Evolutionary conservation across 1,284 basidiomycete genomes (phyloP), one percentile per base, ranked within the genome.

Genomic region (Psilocybe mexicana): DNA sequence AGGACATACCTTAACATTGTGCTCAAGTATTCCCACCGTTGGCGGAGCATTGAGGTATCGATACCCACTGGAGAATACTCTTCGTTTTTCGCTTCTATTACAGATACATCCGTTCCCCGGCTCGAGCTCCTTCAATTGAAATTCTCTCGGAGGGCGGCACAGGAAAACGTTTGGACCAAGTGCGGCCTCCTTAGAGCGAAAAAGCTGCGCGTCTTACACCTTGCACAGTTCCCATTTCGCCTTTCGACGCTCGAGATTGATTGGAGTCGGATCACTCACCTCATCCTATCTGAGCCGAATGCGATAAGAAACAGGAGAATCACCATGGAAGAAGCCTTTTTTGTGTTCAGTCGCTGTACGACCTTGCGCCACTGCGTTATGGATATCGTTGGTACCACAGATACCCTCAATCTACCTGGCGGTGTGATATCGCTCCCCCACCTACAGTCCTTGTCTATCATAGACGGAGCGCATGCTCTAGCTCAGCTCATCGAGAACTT

Each of bases 91-190:
- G 28, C 58, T 8, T 36, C 48, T 2, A 47, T 59, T 6, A 40
- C 43, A 4, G 26, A 52, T 1, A 38, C n/a, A 0, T 24, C n/a
- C 3, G 43, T 62, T 6, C 61, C 61, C 0, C 30, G 43, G 18
- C 61, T 62, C 4, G 52, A 53, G n/a, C 43, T 42, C n/a, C 49
- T 62, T 7, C 45, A 54, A 10, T 51, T 61, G n/a, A 59, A 43
- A 30, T 61, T 61, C 38, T 43, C 51, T 24, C 26, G 46, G 1
- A 30, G 54, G 5, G 4, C 30, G 2, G 12, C 45, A 3, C 52
- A 55, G 4, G 36, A 55, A 10, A 28, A 25, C 30, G 47, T 43
- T 3, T 61, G 60, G 60, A n/a, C 25, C 23, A 40, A 42, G 1
- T 49, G 57, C 25, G 60, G 60, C 0, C 30, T 61, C 10, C 42